Base-by-base conservation (phyloP, 2,329 filamentous ascomycete species). In the Falciphora oryzae region DNA sequence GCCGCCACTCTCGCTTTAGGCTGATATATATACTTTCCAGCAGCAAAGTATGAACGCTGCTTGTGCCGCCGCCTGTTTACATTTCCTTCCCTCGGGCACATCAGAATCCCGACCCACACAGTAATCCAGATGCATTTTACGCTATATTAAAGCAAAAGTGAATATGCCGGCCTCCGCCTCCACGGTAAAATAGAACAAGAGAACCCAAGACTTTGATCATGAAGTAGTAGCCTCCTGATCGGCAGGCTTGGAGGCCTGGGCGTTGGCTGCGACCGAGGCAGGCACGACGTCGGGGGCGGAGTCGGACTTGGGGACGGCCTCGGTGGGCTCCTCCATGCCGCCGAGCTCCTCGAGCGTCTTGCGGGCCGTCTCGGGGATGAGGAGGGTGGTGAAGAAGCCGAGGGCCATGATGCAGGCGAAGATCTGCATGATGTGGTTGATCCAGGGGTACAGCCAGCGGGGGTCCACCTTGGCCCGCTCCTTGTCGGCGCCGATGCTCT, bases 381-480 rank as follows among this genome's bases (percentile, higher is more conserved):
- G 77, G 1, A 90, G 76, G 0, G 88, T 88, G 13, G 88, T 90
- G 73, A 89, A 81, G 76, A 85, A 79, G 65, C 90, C 90, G 65
- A 85, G 79, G 44, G 92, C 81, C 90, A 92, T 93, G 81, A 93
- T 92, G 32, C 91, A 80, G 7, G 89, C 88, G 72, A 83, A 84
- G 70, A 92, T 92, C 80, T 91, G 80, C 72, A 93, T 85, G 57
- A 92, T 89, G 74, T 92, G 89, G 77, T 92, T 82, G 75, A 93
- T 83, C 90, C 89, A 93, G 1, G 89, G 89, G 63, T 69, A 71
- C 22, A 74, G 68, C 62, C 62, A 63, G 29, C 57, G 31, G 22
- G 73, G 68, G 67, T 78, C 77, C 2, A 63, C 68, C 10, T 68
- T 65, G 53, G 76, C 75, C 4, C 25, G 62, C 29, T n/a, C 32